Base-by-base conservation (phyloP, 805 yeast species). In the Sugiyamaella smithiae region DNA sequence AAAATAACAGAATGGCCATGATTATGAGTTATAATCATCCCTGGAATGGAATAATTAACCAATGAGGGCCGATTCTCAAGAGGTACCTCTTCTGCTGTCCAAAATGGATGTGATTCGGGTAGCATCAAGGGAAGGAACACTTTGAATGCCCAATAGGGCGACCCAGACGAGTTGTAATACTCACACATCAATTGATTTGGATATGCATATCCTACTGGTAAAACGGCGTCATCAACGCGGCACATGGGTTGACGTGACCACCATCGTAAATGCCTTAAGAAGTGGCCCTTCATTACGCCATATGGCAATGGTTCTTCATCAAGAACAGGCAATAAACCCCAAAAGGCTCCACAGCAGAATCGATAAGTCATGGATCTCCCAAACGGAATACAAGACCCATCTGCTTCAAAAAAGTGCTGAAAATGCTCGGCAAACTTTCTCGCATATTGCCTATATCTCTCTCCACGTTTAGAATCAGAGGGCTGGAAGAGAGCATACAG, bases 101-200 rank as follows among this genome's bases (percentile, higher is more conserved):
- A 59, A 46, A 59, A 59, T 16, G 53, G 50, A 23, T 51, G 52
- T 8, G 44, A 17, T 20, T 45, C 50, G 2, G 59, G 57, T 3
- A 57, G 29, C 2, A 59, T 57, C 28, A 58, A 48, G 4, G 54
- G 51, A 14, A 58, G 38, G 26, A 58, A 49, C n/a, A 45, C 36
- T 46, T 59, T 59, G 51, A 59, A 25, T 4, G 59, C 58, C 63
- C 63, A 59, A 40, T 59, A 59, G 7, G 61, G 61, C 14, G 63
- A 59, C 38, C 50, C 44, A 2, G 59, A 37, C 3, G 60, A 58
- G 49, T 57, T 59, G 43, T 57, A 57, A 11, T 47, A 43, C 44
- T 59, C 63, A 12, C 57, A 50, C 57, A 59, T 54, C 43, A 56
- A 47, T 5, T 48, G 45, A 41, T 59, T 59, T 8, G 63, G 63